Evolutionary conservation across 1,139 yeast species (phyloP).

Genomic region (Taphrina flavorubra): DNA sequence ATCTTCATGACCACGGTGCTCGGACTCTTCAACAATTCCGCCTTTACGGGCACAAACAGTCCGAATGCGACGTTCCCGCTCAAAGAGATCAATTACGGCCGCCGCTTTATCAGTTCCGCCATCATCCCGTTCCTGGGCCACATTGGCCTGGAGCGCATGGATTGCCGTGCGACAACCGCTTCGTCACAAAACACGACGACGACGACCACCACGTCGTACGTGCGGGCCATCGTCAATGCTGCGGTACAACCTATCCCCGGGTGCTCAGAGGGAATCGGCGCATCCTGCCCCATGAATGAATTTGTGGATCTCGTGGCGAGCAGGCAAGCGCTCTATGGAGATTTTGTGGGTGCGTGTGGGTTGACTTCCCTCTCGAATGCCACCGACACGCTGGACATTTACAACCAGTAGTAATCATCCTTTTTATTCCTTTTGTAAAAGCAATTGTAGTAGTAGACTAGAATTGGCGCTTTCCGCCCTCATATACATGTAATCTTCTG

Average conservation of each 20-base stretch:
- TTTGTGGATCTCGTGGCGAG: not conserved
- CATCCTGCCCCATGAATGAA: slow-evolving; percentile 14
- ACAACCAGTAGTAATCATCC: slow-evolving; percentile 5
- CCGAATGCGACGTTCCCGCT: slow-evolving; percentile 18
- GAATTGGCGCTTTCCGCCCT: too few relatives aligned
- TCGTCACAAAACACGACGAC: not conserved
- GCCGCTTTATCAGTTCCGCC: slow-evolving; percentile 10
- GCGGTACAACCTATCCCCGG: slow-evolving; percentile 25
- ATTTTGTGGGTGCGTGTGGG: slow-evolving; percentile 21
- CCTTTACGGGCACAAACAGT: slow-evolving; percentile 14
- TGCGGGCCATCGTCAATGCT: slow-evolving; percentile 23
- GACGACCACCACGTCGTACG: slow-evolving; percentile 3
- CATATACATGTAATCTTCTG: too few relatives aligned
- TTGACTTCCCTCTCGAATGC: slow-evolving; percentile 12
- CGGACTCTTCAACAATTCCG: slow-evolving; percentile 19
- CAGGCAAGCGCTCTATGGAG: slow-evolving; percentile 18
- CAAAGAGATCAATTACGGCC: slow-evolving; percentile 19
- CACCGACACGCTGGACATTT: slow-evolving; percentile 20
- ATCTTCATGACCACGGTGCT: slow-evolving; percentile 17
- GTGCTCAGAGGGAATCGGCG: slow-evolving; percentile 20
- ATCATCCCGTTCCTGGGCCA: slow-evolving; percentile 29
- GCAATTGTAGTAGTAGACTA: too few relatives aligned
- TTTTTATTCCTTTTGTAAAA: too few relatives aligned
- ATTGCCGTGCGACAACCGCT: not conserved
- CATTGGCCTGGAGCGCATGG: slow-evolving; percentile 16